phyloP scores from a whole-genome alignment of 73 alveolate genomes.

The Paramecium primaurelia region DNA sequence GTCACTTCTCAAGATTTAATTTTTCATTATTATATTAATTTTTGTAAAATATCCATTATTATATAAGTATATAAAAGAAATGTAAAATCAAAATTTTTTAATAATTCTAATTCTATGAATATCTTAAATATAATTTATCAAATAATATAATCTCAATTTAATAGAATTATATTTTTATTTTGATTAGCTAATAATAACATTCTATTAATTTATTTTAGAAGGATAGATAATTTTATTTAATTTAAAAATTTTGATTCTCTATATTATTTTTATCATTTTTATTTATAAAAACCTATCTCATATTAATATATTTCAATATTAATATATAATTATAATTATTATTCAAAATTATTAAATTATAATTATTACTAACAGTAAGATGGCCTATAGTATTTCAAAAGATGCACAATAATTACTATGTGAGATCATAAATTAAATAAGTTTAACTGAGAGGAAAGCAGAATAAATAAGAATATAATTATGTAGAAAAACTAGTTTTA shows the following conservation, averaged over 20 bases:
- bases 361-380: not conserved
- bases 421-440: constrained; percentile 20
- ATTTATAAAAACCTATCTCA: not conserved
- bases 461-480: constrained; percentile 7
- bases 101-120: too few species aligned
- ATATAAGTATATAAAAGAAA: not conserved
- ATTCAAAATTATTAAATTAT: not conserved
- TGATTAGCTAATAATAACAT: not conserved
- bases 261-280: not conserved
- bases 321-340: not conserved
- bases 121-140: not conserved
- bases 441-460: not conserved
- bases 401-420: not conserved
- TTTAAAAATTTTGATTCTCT: not conserved
- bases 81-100: not conserved
- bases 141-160: not conserved
- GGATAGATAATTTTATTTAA: too few species aligned
- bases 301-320: not conserved
- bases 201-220: too few species aligned
- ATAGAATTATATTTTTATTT: not conserved
- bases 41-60: not conserved
- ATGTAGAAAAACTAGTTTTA: constrained; percentile 33
- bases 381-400: constrained; percentile 7
- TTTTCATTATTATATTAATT: not conserved
- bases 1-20: not conserved